Conservation (phyloP, 1,139 yeast species). For the Scheffersomyces cryptocercus region DNA sequence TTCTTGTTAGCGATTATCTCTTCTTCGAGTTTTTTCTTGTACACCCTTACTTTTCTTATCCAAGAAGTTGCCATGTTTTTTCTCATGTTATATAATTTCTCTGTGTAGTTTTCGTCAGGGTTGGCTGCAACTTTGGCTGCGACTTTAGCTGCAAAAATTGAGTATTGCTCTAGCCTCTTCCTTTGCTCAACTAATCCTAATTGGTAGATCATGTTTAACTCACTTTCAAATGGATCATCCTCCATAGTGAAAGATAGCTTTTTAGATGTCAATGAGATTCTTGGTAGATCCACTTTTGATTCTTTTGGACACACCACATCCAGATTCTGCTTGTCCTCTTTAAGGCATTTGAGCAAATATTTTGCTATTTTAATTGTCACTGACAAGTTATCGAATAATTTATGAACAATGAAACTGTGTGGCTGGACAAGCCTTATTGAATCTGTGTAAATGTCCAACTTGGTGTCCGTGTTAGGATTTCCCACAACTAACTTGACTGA, state of each 20-base stretch:
- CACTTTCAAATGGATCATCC: conserved; percentile 88
- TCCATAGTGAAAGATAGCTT: conserved; percentile 54
- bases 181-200: conserved; percentile 74
- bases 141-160: conserved; percentile 49
- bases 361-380: conserved; percentile 55
- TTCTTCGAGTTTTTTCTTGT: conserved; percentile 38
- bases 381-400: conserved; percentile 62
- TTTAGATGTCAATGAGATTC: conserved; percentile 49
- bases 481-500: conserved; percentile 23
- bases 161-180: conserved; percentile 58
- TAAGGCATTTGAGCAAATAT: conserved; percentile 51
- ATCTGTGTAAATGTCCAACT: conserved; percentile 24
- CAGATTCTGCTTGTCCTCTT: conserved; percentile 21
- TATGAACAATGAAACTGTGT: conserved; percentile 57
- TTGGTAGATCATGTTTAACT: conserved; percentile 73
- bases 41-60: conserved; percentile 54
- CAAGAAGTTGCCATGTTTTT: conserved; percentile 33
- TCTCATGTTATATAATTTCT: conserved; percentile 10
- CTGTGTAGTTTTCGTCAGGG: conserved; percentile 13
- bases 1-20: conserved; percentile 56
- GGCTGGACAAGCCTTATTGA: conserved; percentile 45
- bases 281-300: conserved; percentile 54
- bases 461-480: conserved; percentile 14
- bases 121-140: conserved; percentile 15
- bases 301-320: conserved; percentile 25